phyloP scores from a whole-genome alignment of 345 rosid species.

The Salix caprea region DNA sequence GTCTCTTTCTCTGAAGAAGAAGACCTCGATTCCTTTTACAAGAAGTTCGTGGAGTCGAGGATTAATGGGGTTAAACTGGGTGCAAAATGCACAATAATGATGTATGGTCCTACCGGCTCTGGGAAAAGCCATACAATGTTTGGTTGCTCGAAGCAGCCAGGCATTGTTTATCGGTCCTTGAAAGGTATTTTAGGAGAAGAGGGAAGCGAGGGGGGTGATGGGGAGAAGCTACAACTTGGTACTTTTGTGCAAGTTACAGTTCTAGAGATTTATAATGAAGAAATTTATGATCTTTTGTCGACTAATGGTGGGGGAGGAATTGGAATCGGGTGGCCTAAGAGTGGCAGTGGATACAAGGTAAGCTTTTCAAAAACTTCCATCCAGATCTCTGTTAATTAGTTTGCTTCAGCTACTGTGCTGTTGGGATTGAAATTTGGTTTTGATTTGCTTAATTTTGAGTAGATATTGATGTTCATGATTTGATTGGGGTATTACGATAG shows the following conservation, averaged over 20 bases:
- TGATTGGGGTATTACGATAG: neutral
- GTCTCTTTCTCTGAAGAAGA: conserved; percentile 78
- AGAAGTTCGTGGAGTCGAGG: conserved; percentile 67
- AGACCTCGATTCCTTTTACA: conserved; percentile 66
- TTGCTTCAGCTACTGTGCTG: neutral
- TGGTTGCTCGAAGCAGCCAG: conserved; percentile 81
- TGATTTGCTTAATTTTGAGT: neutral
- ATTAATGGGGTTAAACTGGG: conserved; percentile 77
- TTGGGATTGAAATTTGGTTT: neutral
- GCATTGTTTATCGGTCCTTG: conserved; percentile 76
- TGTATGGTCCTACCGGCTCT: conserved; percentile 97
- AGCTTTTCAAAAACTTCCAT: neutral
- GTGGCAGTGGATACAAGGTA: conserved; percentile 65
- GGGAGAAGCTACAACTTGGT: conserved; percentile 29
- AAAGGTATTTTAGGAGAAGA: conserved; percentile 68
- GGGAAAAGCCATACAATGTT: conserved; percentile 98
- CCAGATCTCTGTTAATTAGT: neutral
- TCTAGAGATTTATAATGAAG: conserved; percentile 90
- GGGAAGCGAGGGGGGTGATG: conserved; percentile 23
- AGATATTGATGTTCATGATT: neutral
- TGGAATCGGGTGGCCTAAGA: conserved; percentile 81
- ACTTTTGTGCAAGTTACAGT: conserved; percentile 86
- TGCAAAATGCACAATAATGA: conserved; percentile 78
- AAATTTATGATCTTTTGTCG: conserved; percentile 82
- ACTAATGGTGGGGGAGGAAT: conserved; percentile 56